Conservation (phyloP, 768 basidiomycete genomes). For the Pulveroboletus sp. region DNA sequence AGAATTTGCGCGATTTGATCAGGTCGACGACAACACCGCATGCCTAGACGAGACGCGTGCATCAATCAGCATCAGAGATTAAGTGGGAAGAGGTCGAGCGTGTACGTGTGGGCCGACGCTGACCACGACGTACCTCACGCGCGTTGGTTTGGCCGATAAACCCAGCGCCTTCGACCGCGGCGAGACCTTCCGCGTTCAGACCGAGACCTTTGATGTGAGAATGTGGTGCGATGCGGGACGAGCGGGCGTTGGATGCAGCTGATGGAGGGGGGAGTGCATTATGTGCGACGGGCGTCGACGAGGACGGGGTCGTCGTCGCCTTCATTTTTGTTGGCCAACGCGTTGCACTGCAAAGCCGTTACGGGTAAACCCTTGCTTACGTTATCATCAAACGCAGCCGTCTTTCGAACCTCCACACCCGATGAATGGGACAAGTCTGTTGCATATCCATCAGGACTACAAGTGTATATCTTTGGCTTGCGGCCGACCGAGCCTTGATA, state of each 20-base stretch:
- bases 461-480: too few relatives aligned
- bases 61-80: too few relatives aligned
- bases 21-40: constrained; percentile 89
- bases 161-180: constrained; percentile 67
- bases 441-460: too few relatives aligned
- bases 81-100: too few relatives aligned
- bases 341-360: too few relatives aligned
- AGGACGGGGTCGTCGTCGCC: constrained; percentile 42
- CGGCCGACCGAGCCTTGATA: too few relatives aligned
- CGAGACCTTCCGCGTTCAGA: constrained; percentile 77
- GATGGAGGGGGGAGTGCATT: constrained; percentile 72
- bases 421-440: too few relatives aligned
- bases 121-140: constrained; percentile 63
- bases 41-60: constrained; percentile 47
- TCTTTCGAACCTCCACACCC: too few relatives aligned
- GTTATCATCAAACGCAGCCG: too few relatives aligned
- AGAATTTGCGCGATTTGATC: constrained; percentile 88
- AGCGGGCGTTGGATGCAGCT: constrained; percentile 54
- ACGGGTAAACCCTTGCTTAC: too few relatives aligned
- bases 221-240: constrained; percentile 83
- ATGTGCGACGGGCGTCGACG: constrained; percentile 58
- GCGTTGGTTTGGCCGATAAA: constrained; percentile 90
- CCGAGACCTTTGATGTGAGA: constrained; percentile 98
- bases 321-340: constrained; percentile 26
- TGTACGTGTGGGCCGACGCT: neutral